Evolutionary conservation across 345 rosid species (phyloP), one percentile per base, ranked within the genome.

Genomic region (Moricandia arvensis): DNA sequence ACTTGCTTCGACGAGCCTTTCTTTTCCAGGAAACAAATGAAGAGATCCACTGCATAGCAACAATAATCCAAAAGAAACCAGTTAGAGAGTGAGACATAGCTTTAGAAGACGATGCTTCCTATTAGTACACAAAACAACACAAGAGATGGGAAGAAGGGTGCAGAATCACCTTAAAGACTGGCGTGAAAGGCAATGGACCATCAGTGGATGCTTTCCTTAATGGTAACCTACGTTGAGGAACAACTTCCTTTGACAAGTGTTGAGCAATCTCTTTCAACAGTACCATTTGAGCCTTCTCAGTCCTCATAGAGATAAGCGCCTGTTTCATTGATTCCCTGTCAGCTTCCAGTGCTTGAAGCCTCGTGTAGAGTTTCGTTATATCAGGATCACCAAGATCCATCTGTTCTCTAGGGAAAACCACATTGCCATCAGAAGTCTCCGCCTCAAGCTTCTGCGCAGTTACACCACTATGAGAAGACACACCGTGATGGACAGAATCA

Each of bases 311-410:
- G 63, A 93, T 55, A 74, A 96, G 71, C 70, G 96, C 88, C 60
- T 91, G 96, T 78, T 90, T 88, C 99, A 96, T 89, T 9, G 97
- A 96, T 84, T 96, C 99, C 79, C 98, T 88, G 78, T 96, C 96
- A 12, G 95, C 98, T 87, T 96, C 98, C 37, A 96, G 90, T 8
- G 96, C 88, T 68, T 96, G 99, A 83, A 96, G 93, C 85, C 99
- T 88, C 84, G 66, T 81, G 79, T 87, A 88, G 15, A 96, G 93
- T 68, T 89, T 96, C 75, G 87, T 83, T 68, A 96, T 74, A 76
- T 93, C 97, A 26, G 94, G 93, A 89, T 91, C 93, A 63, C 66
- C 80, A 67, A 61, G 62, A 72, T 89, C 96, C 30, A 27, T 38
- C n/a, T 54, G 60, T 61, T 61, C 78, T 7, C 54, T 62, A 26